Base-by-base conservation (phyloP, 352 stramenopile genomes). In the Globisporangium spiculum region DNA sequence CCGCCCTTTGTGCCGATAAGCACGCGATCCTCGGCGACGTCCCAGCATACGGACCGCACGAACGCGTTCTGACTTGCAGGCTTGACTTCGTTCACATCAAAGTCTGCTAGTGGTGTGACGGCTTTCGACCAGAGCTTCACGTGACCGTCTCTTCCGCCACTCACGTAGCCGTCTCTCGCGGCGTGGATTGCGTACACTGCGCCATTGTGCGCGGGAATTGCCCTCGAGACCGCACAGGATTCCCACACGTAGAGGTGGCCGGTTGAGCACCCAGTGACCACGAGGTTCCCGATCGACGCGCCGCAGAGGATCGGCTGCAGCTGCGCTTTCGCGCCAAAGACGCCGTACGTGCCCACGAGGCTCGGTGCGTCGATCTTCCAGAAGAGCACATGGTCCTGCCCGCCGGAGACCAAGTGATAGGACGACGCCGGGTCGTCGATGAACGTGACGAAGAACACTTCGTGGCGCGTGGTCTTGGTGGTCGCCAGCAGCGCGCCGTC, bases 201-300 rank as follows among this genome's bases (percentile, higher is more conserved):
- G 2, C 85, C 83, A 22, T 78, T 81, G 62, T 94, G 86, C 16
- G 79, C 84, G n/a, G 86, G 84, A 14, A 94, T 62, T 7, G 80
- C 83, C 36, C 75, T 70, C 2, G 76, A 71, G 3, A 94, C 81
- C 4, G 79, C 74, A 50, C 79, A 79, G 8, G 83, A 80, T 48
- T 94, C 83, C 86, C 86, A 94, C 38, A 80, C 74, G 60, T 92
- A 92, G 14, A 94, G 60, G 55, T 93, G 86, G 3, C 86, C 86
- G 0, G 83, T 89, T 14, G 76, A 75, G 8, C 77, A 85, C 27
- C 84, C 83, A 4, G 86, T 94, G 56, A 90, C 72, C 0, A 88
- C 70, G 20, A 80, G 56, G 10, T 63, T 74, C 6, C 80, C 83
- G 48, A 94, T 77, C 3, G 83, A 88, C 0, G 70, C 76, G 1